phyloP scores from a whole-genome alignment of 2,329 filamentous ascomycete genomes.

The Dothideomycetes sp. region DNA sequence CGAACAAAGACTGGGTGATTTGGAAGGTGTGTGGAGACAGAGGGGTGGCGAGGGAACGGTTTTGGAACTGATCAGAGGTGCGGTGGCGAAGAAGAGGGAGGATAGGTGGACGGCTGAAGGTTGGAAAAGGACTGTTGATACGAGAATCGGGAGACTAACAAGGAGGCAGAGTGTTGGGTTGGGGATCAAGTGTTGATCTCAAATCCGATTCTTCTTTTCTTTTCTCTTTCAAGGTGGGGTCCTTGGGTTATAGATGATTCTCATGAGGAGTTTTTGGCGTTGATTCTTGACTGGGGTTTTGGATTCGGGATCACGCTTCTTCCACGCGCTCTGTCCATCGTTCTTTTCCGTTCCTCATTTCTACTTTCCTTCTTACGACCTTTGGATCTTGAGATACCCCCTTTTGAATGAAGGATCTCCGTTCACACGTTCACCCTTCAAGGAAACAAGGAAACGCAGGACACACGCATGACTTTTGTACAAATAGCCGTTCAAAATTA shows the following conservation, averaged over 20 bases:
- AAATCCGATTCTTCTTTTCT: too few relatives aligned
- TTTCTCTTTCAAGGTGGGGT: too few relatives aligned
- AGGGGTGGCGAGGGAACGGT: slow-evolving; percentile 21
- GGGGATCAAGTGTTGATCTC: slow-evolving; percentile 6
- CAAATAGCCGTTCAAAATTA: too few relatives aligned
- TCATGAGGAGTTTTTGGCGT: too few relatives aligned
- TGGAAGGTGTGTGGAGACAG: slow-evolving; percentile 23
- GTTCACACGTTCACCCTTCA: too few relatives aligned
- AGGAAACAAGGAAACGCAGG: too few relatives aligned
- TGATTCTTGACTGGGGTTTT: background rate
- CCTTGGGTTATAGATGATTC: too few relatives aligned
- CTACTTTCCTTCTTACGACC: background rate
- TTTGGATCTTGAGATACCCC: too few relatives aligned
- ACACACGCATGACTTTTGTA: too few relatives aligned
- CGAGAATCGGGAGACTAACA: background rate
- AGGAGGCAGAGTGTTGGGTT: background rate
- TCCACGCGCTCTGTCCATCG: background rate
- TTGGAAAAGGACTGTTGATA: slow-evolving; percentile 16
- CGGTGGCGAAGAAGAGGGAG: slow-evolving; percentile 29
- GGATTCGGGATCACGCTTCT: background rate
- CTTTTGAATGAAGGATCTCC: too few relatives aligned
- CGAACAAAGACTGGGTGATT: slow-evolving; percentile 23
- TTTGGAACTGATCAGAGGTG: slow-evolving; percentile 30
- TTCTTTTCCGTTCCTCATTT: background rate
- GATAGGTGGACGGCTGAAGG: slow-evolving; percentile 21